Conservation (phyloP, 2,329 filamentous ascomycete species). For the Byssothecium circinans region DNA sequence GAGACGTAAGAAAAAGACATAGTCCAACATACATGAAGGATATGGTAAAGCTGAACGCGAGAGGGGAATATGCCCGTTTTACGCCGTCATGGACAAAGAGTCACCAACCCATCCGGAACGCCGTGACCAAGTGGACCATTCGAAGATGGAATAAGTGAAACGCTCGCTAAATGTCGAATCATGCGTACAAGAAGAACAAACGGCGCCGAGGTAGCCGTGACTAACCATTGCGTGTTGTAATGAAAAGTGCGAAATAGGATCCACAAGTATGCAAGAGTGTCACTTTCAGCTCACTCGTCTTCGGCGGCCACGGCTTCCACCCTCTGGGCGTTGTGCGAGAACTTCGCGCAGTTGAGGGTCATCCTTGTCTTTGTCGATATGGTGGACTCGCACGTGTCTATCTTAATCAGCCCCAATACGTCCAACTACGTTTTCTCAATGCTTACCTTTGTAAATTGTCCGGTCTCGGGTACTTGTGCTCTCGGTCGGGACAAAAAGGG, state of each 20-base stretch:
- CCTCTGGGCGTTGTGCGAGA: constrained; percentile 81
- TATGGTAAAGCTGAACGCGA: background rate
- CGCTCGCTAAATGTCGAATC: background rate
- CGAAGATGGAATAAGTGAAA: background rate
- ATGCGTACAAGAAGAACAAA: background rate
- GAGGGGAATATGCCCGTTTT: background rate
- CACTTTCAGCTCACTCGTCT: constrained; percentile 56
- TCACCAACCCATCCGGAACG: background rate
- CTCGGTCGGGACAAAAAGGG: constrained; percentile 90
- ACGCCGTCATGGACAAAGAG: background rate
- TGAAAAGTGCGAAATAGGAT: background rate
- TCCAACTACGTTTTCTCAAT: too few relatives aligned
- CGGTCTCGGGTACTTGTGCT: constrained; percentile 91
- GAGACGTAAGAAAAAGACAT: too few relatives aligned
- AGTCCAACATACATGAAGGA: background rate
- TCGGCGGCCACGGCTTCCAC: constrained; percentile 76
- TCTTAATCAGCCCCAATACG: background rate
- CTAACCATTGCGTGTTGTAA: background rate
- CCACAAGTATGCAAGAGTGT: background rate
- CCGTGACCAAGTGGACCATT: background rate
- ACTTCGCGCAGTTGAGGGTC: constrained; percentile 81
- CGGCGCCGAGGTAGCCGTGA: background rate
- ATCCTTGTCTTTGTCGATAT: constrained; percentile 85
- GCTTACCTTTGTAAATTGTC: constrained; percentile 93
- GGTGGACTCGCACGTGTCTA: constrained; percentile 91